Evolutionary conservation across 2,329 filamentous ascomycete genomes (phyloP), one percentile per base, ranked within the genome.

Genomic region (Xylaria sp.): DNA sequence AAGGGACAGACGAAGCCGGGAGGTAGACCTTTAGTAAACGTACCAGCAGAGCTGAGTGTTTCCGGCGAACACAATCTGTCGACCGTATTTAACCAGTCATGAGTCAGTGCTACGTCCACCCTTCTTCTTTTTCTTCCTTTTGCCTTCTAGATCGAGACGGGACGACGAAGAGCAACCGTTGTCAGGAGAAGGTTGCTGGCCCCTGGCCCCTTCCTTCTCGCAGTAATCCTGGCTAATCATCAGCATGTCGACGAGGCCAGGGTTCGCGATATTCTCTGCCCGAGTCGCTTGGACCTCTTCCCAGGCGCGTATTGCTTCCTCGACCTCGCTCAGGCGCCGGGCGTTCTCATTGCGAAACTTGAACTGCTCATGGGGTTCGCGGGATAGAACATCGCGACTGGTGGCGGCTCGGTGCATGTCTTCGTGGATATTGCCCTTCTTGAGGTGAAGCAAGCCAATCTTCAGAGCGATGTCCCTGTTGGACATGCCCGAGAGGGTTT

Each of bases 171-270:
- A 52, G 7, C 50, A 18, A 28, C 7, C 28, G 13, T 25, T 12
- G 1, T 46, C 52, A 18, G 37, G 55, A n/a, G 39, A 25, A 8
- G 23, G 5, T 55, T 60, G 46, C 39, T 63, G 51, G 18, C 57
- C 60, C 23, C 41, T 28, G 41, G 28, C 13, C 18, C 52, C 46
- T 28, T 63, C 51, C 41, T 65, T 55, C 37, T 72, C 58, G 46
- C 59, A 63, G 39, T 63, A 66, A 59, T 72, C 72, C 20, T 70
- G 70, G 44, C 64, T 59, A 55, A 65, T 64, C 70, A 73, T 73
- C 58, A 74, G 57, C 68, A 74, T 72, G 48, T 72, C 72, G 32
- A 71, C 70, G 28, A 74, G 70, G 46, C 70, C 65, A 15, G 54
- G 64, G 10, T 66, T 68, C 15, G 63, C 54, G 18, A 69, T 58